Percentiles rank a stretch among this genome's conserved stretches.
Evolutionary conservation across 371 early-diverging fungal genomes (phyloP).

Genomic region (Circinella minor): DNA sequence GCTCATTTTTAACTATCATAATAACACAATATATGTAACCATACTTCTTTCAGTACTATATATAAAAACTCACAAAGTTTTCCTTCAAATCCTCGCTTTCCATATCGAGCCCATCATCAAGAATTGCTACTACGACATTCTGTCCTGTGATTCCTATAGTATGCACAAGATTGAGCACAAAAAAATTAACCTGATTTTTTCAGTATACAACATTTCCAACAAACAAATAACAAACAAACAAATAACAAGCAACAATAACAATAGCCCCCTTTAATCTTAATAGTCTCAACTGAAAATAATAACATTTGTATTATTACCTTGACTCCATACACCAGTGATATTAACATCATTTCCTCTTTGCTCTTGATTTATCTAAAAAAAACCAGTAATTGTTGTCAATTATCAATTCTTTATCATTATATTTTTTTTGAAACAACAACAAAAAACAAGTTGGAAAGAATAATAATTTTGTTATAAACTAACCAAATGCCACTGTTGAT

Average conservation of each 20-base stretch:
- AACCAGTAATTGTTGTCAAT: not conserved
- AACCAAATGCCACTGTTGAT: slow-evolving; percentile 50
- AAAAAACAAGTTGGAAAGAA: too few relatives aligned
- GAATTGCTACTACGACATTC: slow-evolving; percentile 84
- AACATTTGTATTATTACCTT: slow-evolving; percentile 49
- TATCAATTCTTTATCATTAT: not conserved
- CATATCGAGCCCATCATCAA: slow-evolving; percentile 96
- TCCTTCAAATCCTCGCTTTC: slow-evolving; percentile 79
- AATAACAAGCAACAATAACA: not conserved
- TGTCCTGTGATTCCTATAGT: slow-evolving; percentile 82
- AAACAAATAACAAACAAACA: not conserved
- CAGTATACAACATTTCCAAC: too few relatives aligned
- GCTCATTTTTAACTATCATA: too few relatives aligned
- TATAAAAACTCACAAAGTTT: slow-evolving; percentile 77
- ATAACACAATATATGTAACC: too few relatives aligned
- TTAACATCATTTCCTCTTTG: slow-evolving; percentile 86
- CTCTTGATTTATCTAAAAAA: slow-evolving; percentile 67
- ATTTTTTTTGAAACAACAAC: too few relatives aligned
- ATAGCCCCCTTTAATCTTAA: too few relatives aligned
- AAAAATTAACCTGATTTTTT: not conserved
- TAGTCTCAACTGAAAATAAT: too few relatives aligned
- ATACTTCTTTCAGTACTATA: too few relatives aligned
- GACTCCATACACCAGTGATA: slow-evolving; percentile 90
- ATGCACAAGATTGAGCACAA: not conserved
- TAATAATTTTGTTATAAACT: not conserved